A percentile compares a stretch with the other conserved stretches of the same genome.
These are phyloP conservation scores for Naganishia vaughanmartiniae DNA, from an alignment of 768 basidiomycete genomes.

Conservation along the genomic window DNA sequence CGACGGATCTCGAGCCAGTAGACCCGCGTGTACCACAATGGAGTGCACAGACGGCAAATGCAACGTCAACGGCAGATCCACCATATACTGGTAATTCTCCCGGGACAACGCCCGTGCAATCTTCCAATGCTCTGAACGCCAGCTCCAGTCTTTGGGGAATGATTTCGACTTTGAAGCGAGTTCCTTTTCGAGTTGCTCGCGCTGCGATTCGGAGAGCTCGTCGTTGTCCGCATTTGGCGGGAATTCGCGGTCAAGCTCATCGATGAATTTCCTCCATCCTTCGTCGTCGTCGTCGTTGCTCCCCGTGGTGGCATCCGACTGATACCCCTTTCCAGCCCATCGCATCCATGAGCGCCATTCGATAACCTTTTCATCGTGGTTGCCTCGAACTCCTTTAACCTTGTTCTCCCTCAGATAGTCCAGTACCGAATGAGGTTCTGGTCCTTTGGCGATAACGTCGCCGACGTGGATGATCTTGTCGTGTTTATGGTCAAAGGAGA, in stretches of 20 bases:
- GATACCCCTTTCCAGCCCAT: slow-evolving; percentile 56
- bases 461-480: slow-evolving; percentile 80
- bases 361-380: slow-evolving; percentile 86
- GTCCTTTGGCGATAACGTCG: slow-evolving; percentile 73
- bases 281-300: slow-evolving; percentile 33
- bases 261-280: slow-evolving; percentile 46
- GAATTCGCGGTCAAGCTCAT: slow-evolving; percentile 39
- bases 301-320: slow-evolving; percentile 42
- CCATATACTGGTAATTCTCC: slow-evolving; percentile 68
- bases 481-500: slow-evolving; percentile 61
- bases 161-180: slow-evolving; percentile 45
- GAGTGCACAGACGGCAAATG: slow-evolving; percentile 70
- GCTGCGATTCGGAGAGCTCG: slow-evolving; percentile 6
- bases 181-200: not conserved
- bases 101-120: slow-evolving; percentile 68
- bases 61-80: slow-evolving; percentile 68
- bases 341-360: slow-evolving; percentile 83
- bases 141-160: slow-evolving; percentile 60
- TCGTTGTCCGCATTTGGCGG: slow-evolving; percentile 3
- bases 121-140: slow-evolving; percentile 73
- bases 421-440: slow-evolving; percentile 61
- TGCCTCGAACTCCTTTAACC: slow-evolving; percentile 80
- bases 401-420: slow-evolving; percentile 64
- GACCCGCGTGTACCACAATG: slow-evolving; percentile 77
- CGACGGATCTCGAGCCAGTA: slow-evolving; percentile 70